These are phyloP conservation scores for Kodamaea suecica DNA, from an alignment of 1,139 yeast genomes.

Conservation along the genomic window DNA sequence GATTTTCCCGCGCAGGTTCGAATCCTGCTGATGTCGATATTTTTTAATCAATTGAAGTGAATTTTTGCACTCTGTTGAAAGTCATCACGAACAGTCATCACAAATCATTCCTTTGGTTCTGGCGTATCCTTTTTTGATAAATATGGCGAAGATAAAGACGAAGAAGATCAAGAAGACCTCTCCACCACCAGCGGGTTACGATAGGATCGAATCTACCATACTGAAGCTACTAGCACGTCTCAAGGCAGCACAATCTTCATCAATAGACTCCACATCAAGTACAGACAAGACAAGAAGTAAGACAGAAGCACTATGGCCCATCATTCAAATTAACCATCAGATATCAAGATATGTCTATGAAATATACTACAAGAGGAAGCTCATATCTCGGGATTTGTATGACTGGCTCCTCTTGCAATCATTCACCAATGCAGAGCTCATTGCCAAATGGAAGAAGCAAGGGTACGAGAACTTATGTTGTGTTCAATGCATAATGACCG, in stretches of 20 bases:
- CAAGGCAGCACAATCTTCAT: slow-evolving; percentile 51
- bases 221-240: slow-evolving; percentile 57
- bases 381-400: slow-evolving; percentile 67
- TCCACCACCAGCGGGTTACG: slow-evolving; percentile 71
- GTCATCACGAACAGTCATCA: slow-evolving; percentile 19
- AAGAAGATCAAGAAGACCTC: slow-evolving; percentile 15
- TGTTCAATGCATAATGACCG: slow-evolving; percentile 68
- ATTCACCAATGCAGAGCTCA: slow-evolving; percentile 65
- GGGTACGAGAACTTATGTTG: slow-evolving; percentile 91
- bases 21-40: slow-evolving; percentile 34
- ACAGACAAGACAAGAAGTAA: slow-evolving; percentile 34
- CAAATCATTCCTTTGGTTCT: slow-evolving; percentile 6
- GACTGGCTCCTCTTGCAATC: slow-evolving; percentile 71
- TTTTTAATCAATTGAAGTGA: no score
- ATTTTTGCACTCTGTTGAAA: slow-evolving; percentile 31
- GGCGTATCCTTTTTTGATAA: background rate
- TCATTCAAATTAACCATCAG: slow-evolving; percentile 68
- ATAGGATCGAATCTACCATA: slow-evolving; percentile 69
- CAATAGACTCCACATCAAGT: slow-evolving; percentile 7
- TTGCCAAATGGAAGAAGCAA: slow-evolving; percentile 88
- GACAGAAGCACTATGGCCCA: slow-evolving; percentile 68
- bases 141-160: slow-evolving; percentile 13
- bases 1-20: slow-evolving; percentile 57
- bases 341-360: slow-evolving; percentile 75
- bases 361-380: slow-evolving; percentile 64